Evolutionary conservation across 495 filamentous ascomycete species (phyloP), one percentile per base, ranked within the genome.

Genomic region (Penicillium daleae): DNA sequence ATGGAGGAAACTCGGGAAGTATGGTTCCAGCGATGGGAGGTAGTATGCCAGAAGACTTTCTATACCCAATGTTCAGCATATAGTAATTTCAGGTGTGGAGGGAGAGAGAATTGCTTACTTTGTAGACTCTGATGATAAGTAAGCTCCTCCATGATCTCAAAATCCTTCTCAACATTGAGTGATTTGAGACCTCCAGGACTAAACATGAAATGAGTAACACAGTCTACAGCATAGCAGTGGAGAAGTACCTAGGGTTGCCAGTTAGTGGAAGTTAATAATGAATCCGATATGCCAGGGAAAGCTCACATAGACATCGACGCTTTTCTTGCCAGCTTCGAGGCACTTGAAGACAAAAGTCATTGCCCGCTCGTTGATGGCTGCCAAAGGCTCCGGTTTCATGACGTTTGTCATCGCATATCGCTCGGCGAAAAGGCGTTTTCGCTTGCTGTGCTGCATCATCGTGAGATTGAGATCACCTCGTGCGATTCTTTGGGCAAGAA

Each of bases 341-440:
- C 86, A 88, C 60, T 76, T 78, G 19, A 75, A 70, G 1, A 86
- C 69, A 59, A 89, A 87, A 21, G 74, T 75, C 42, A 57, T 71
- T 0, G 86, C 85, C 8, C 85, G 72, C 59, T 87, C 80, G 26
- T 74, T 68, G 35, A 90, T 86, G 4, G 82, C 85, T 13, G 74
- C 71, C 21, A 89, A 67, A 0, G 84, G 80, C 8, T 77, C 69
- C 1, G 78, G 64, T 22, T 81, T 82, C 63, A 88, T 74, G 52
- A 90, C 75, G 69, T 88, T 90, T 35, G 82, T 83, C 72, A 89
- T 89, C 26, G 87, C 85, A 67, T 90, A 90, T 55, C 85, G 80
- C 62, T 88, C 84, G 0, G 86, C 87, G 40, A 89, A 76, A 24
- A 86, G 69, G 4, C 87, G 78, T 60, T 84, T 89, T 67, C 86